Base-by-base conservation (phyloP, 2,329 filamentous ascomycete species). In the Alternaria sp. region DNA sequence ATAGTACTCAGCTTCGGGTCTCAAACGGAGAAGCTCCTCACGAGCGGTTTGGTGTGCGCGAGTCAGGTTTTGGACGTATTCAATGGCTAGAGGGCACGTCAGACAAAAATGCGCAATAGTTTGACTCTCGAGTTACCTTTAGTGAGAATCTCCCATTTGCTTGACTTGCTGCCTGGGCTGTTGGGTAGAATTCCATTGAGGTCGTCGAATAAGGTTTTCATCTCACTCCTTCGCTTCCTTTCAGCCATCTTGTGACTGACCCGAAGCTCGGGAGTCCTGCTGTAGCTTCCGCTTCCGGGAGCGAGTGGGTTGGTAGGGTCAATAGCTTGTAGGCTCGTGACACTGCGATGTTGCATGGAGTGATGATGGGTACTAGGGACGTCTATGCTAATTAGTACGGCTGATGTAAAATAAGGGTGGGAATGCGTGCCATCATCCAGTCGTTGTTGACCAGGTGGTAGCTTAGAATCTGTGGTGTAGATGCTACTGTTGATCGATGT, bases 81-180 rank as follows among this genome's bases (percentile, higher is more conserved):
- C 83, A 62, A 85, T 85, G 7, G 83, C 83, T 85, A 54, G 28
- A 9, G 20, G 22, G 5, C 27, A 53, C 73, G 32, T 63, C 27
- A 63, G 60, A 2, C 55, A 71, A 66, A 43, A 14, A n/a, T 11
- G 12, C 16, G 12, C 1, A 59, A 43, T 12, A 28, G 41, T n/a
- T 9, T 16, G n/a, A 14, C 8, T 27, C 2, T 22, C n/a, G 27
- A 75, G 85, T 64, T 81, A 94, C 92, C 91, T 83, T 94, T 94
- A 3, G 91, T 93, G 16, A 96, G 76, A 50, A 94, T 93, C 71
- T 96, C 92, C 92, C 92, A 96, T 71, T 96, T 96, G 68, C 91
- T 94, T 0, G 92, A 92, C 76, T 95, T 96, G 25, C 90, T 90
- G 2, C 92, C 92, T 16, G 92, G 87, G 70, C 92, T 92, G 68